phyloP scores from a whole-genome alignment of 2,329 filamentous ascomycete species.

The Escovopsis weberi region DNA sequence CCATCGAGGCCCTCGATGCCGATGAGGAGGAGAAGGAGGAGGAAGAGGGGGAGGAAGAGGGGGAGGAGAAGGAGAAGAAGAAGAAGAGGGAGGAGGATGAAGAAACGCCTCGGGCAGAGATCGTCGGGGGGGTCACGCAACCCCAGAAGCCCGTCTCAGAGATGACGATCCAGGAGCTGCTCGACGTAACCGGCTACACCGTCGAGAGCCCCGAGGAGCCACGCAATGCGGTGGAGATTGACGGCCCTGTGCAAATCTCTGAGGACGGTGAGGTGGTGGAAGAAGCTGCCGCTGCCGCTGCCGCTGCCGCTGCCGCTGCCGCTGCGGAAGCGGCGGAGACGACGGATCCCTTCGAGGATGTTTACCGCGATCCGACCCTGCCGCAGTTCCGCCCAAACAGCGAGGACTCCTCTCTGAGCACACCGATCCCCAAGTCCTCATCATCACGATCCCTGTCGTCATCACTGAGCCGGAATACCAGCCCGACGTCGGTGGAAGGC shows the following conservation, averaged over 20 bases:
- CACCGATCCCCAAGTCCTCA: no score
- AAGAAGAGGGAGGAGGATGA: not conserved
- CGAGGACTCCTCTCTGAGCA: slow-evolving; percentile 10
- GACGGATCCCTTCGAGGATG: slow-evolving; percentile 9
- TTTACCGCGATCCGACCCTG: slow-evolving; percentile 44
- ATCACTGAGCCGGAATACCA: not conserved
- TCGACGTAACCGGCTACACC: slow-evolving; percentile 30
- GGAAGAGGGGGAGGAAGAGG: not conserved
- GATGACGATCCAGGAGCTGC: slow-evolving; percentile 21
- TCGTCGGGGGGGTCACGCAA: not conserved
- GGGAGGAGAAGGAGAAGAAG: not conserved
- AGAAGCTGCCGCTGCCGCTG: slow-evolving; percentile 3
- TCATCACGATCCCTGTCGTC: not conserved
- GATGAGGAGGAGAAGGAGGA: slow-evolving; percentile 15
- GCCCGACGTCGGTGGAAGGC: not conserved
- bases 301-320: slow-evolving; percentile 1
- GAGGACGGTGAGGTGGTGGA: slow-evolving; percentile 8
- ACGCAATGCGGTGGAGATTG: slow-evolving; percentile 20
- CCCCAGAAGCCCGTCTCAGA: slow-evolving; percentile 8
- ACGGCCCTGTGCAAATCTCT: slow-evolving; percentile 12
- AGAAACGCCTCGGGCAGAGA: not conserved
- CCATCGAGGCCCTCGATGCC: slow-evolving; percentile 28
- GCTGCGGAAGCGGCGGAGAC: slow-evolving; percentile 2
- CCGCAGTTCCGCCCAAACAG: slow-evolving; percentile 54
- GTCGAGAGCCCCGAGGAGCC: slow-evolving; percentile 17